Evolutionary conservation across 306 rosid genomes (phyloP).

Genomic region (Ormosia emarginata): DNA sequence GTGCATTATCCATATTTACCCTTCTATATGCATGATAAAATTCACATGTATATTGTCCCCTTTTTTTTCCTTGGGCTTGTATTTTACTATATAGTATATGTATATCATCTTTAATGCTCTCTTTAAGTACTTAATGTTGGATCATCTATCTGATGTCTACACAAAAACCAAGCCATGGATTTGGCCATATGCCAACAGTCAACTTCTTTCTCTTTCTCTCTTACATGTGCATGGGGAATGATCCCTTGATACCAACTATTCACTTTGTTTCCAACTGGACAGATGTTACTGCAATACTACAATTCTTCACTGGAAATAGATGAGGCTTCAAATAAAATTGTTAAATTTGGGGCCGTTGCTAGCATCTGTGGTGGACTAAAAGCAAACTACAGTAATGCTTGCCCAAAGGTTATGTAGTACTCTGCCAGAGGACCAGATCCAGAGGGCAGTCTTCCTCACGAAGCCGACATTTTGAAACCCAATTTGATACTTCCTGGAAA

Average conservation of each 20-base stretch:
- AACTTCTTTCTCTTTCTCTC: neutral
- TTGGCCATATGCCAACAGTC: neutral
- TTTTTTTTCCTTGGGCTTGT: neutral
- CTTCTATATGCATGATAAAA: neutral
- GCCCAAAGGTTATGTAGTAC: constrained; percentile 84
- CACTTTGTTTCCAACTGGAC: constrained; percentile 20
- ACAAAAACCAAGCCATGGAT: neutral
- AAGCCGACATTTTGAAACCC: constrained; percentile 91
- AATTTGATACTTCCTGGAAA: constrained; percentile 96
- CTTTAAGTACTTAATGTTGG: neutral
- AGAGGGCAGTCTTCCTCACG: constrained; percentile 70
- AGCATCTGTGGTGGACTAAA: constrained; percentile 73
- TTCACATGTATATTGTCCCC: neutral
- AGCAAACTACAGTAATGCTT: constrained; percentile 59
- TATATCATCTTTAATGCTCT: neutral
- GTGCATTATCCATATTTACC: constrained; percentile 28
- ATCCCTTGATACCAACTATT: neutral
- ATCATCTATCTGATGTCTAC: neutral
- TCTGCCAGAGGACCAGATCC: constrained; percentile 99
- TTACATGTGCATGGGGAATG: neutral
- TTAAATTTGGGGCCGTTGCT: constrained; percentile 79
- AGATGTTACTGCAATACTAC: constrained; percentile 76
- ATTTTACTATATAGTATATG: neutral
- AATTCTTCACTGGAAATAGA: constrained; percentile 81
- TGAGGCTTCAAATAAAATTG: constrained; percentile 43